Evolutionary conservation across 148 eudicot genomes (phyloP), one percentile per base, ranked within the genome.

Genomic region (Arctostaphylos glauca): DNA sequence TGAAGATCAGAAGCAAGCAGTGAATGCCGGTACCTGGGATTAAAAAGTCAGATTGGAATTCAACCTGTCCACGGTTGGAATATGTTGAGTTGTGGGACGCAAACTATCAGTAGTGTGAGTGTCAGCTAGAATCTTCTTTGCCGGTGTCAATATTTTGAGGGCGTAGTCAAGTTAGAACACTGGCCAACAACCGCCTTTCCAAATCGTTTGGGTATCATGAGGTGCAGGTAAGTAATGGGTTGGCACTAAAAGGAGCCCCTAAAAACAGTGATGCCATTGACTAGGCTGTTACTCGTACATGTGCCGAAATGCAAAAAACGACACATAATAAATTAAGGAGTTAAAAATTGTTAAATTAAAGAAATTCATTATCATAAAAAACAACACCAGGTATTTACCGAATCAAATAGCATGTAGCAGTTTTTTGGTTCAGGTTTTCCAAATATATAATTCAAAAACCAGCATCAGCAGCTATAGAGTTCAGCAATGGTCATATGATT

Each of bases 231-330:
- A 38, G 48, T 41, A 41, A 70, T 43, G 74, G 3, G 14, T 8
- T 70, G 48, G 48, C 74, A 70, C 46, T 41, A n/a, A 70, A 8
- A 43, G 74, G 47, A 70, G 41, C 48, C 74, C 74, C 74, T 70
- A 10, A 64, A 64, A 41, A 70, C 19, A 43, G n/a, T 43, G n/a
- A 70, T 41, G 74, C n/a, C 74, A 70, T 70, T 41, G 48, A 38
- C 18, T 70, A 70, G 73, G 48, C 74, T 15, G 48, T 70, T 70
- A 70, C 2, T 41, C 7, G 48, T 43, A 41, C 38, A 70, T 43
- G 74, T 38, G 14, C 19, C 48, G 3, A 31, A 68, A 43, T 15
- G n/a, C 74, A 70, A 38, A 70, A 70, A 70, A 31, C 8, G 3
- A 43, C 74, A 38, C n/a, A 14, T 41, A 38, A 38, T 38, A 14